Conservation (phyloP, 805 yeast genomes). For the Clavispora phyllophila region DNA sequence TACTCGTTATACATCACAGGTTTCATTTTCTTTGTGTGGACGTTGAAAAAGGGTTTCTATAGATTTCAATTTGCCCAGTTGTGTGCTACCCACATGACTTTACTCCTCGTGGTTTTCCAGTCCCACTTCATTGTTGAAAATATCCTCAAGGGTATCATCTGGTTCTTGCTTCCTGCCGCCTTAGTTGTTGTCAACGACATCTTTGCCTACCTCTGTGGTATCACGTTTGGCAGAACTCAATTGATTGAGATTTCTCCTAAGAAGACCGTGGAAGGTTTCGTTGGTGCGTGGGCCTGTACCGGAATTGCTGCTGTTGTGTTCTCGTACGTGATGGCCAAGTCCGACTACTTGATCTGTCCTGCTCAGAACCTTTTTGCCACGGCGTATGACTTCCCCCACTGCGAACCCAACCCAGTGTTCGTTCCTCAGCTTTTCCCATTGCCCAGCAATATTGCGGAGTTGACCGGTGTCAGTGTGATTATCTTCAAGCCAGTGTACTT, state of each 20-base stretch:
- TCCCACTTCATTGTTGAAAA: conserved; percentile 89
- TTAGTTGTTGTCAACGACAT: conserved; percentile 92
- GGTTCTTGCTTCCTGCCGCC: conserved; percentile 91
- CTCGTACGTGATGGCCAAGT: conserved; percentile 58
- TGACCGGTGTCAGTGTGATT: conserved; percentile 42
- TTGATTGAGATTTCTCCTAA: conserved; percentile 92
- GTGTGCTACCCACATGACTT: conserved; percentile 90
- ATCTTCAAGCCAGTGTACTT: conserved; percentile 82
- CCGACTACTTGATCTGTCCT: conserved; percentile 83
- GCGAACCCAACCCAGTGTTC: conserved; percentile 89
- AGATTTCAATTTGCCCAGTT: conserved; percentile 92
- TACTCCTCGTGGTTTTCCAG: conserved; percentile 85
- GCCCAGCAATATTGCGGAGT: conserved; percentile 60
- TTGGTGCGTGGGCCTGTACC: conserved; percentile 97
- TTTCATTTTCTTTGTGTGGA: conserved; percentile 82
- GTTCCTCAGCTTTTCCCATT: conserved; percentile 71
- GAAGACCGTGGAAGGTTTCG: conserved; percentile 94
- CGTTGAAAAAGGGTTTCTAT: conserved; percentile 82
- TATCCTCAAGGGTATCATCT: conserved; percentile 82
- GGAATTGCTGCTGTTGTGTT: conserved; percentile 65
- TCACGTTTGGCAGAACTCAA: conserved; percentile 90
- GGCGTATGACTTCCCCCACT: conserved; percentile 57
- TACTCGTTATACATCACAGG: conserved; percentile 84
- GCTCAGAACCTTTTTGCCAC: conserved; percentile 61
- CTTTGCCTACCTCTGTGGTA: conserved; percentile 95